Evolutionary conservation across 225 moss, liverwort and hornwort species (phyloP), one percentile per base, ranked within the genome.

Genomic region (Physcomitrium patens): DNA sequence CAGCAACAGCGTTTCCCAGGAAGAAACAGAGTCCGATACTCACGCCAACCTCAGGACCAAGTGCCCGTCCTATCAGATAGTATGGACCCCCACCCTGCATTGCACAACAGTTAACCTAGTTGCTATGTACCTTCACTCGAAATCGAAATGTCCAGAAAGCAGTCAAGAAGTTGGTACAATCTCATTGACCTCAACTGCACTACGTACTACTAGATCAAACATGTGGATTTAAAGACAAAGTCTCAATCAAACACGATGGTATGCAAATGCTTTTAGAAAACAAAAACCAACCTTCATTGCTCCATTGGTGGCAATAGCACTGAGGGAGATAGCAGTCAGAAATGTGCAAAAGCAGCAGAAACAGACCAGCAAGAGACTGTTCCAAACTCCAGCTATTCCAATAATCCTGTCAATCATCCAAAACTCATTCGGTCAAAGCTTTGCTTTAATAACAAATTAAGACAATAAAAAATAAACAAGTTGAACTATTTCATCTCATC

Each of bases 11-110:
- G 81, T 94, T 97, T 56, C 94, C 96, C 52, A 97, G 92, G 76
- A 97, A 97, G 86, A 97, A 97, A 79, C 96, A 97, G 52, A 97
- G 82, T n/a, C 96, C 96, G 83, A 97, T 97, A 66, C 96, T 97
- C 66, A 97, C 96, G 56, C 96, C 96, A 78, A 97, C 96, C 82
- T 97, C 96, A 69, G 96, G 96, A 85, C 96, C 96, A 48, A 97
- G 90, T 44, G 96, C 96, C 72, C 96, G 91, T 64, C 96, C 96
- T 76, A 94, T 97, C 27, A 94, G 86, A 70, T 94, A 97, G 65
- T 97, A 97, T 54, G 94, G 96, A 72, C 96, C 96, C 75, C 96
- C 96, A 75, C 96, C 96, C 94, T 96, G 91, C 86, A 84, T 64
- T 44, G 26, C 67, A 72, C 8, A 74, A 13, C 17, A 61, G 67